These are phyloP conservation scores for Backusella circina DNA, from an alignment of 192 early-diverging fungal genomes.

Conservation along the genomic window DNA sequence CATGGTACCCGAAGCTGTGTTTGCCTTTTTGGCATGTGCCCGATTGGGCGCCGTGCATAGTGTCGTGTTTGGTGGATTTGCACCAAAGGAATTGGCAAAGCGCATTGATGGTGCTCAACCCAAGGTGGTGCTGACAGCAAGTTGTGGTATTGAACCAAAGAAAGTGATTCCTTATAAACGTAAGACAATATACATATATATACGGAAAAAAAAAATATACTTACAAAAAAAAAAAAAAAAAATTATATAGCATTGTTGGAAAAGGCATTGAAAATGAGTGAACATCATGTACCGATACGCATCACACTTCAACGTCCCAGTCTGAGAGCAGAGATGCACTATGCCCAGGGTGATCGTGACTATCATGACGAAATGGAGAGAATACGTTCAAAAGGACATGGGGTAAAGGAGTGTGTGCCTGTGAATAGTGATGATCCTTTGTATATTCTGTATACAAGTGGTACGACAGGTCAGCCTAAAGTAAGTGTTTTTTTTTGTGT, in stretches of 20 bases:
- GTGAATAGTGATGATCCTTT: slow-evolving; percentile 70
- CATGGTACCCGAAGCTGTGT: slow-evolving; percentile 76
- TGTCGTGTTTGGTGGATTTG: slow-evolving; percentile 81
- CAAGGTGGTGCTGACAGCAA: slow-evolving; percentile 69
- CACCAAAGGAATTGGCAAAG: slow-evolving; percentile 75
- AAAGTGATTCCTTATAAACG: slow-evolving; percentile 72
- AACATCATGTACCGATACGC: slow-evolving; percentile 42
- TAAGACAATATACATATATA: background rate
- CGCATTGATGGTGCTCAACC: slow-evolving; percentile 80
- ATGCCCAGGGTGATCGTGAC: slow-evolving; percentile 52
- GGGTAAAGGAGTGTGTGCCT: slow-evolving; percentile 47
- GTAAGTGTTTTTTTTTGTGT: slow-evolving; percentile 24
- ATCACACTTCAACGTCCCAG: slow-evolving; percentile 69
- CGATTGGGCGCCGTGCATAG: slow-evolving; percentile 81
- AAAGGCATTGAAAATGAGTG: slow-evolving; percentile 55
- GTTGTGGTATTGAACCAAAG: slow-evolving; percentile 78
- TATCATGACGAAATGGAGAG: slow-evolving; percentile 47
- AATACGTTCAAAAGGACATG: slow-evolving; percentile 33
- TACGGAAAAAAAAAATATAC: too few relatives aligned
- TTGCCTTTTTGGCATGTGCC: slow-evolving; percentile 85
- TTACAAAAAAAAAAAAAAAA: background rate
- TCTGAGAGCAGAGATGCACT: slow-evolving; percentile 45
- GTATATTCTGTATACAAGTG: slow-evolving; percentile 79
- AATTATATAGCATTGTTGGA: slow-evolving; percentile 58
- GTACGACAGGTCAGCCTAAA: slow-evolving; percentile 81